Percentiles rank a stretch among this genome's conserved stretches.
Evolutionary conservation across 2,329 filamentous ascomycete species (phyloP).

Genomic region (Aspergillus ibericus): DNA sequence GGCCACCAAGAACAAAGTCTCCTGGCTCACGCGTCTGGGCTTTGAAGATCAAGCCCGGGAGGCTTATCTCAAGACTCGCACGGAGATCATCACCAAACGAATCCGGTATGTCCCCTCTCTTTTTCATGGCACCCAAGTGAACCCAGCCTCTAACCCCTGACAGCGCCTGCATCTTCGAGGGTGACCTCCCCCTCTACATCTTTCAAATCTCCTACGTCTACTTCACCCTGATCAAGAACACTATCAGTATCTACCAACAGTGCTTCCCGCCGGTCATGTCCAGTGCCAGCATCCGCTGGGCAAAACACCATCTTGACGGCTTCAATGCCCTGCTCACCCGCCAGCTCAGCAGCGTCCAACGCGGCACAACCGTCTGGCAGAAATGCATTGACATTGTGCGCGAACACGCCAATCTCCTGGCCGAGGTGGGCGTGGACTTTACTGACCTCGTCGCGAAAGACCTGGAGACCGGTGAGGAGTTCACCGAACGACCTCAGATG

Average conservation of each 20-base stretch:
- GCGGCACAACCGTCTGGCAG: conserved; percentile 72
- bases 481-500: conserved; percentile 20
- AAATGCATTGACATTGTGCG: conserved; percentile 80
- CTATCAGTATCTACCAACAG: conserved; percentile 79
- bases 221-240: conserved; percentile 92
- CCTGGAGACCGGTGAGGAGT: conserved; percentile 31
- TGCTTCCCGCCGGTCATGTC: conserved; percentile 86
- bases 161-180: conserved; percentile 93
- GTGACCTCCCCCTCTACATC: conserved; percentile 87
- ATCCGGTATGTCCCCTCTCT: conserved; percentile 63
- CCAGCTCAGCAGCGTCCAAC: conserved; percentile 83
- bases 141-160: conserved; percentile 23
- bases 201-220: conserved; percentile 95
- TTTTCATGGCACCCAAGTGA: background rate
- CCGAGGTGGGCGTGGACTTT: conserved; percentile 88
- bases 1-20: conserved; percentile 77
- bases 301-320: conserved; percentile 88
- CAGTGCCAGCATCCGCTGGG: conserved; percentile 96
- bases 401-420: conserved; percentile 75
- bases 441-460: conserved; percentile 71
- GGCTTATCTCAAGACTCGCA: conserved; percentile 78
- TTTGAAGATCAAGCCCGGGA: conserved; percentile 89
- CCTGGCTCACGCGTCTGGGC: conserved; percentile 80
- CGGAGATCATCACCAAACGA: conserved; percentile 74
- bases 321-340: conserved; percentile 82